These are phyloP conservation scores for Funneliformis mosseae DNA, from an alignment of 192 early-diverging fungal species.

Conservation along the genomic window DNA sequence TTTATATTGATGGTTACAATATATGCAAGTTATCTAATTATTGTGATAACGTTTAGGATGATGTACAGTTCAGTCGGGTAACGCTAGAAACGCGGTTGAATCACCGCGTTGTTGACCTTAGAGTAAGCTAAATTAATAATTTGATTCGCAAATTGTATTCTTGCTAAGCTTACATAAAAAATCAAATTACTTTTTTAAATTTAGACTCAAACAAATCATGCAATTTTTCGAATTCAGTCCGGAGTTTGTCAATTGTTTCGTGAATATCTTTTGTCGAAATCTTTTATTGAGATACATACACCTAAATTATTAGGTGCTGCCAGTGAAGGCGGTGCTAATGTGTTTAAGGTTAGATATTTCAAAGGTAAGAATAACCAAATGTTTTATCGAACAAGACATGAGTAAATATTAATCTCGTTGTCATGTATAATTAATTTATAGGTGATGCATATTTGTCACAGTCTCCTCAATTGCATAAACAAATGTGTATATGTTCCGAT, in stretches of 20 bases:
- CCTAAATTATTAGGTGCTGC: conserved; percentile 95
- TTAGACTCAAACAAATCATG: conserved; percentile 92
- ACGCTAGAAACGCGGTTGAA: conserved; percentile 90
- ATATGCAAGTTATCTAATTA: background rate
- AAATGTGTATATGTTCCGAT: conserved; percentile 97
- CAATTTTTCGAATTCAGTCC: conserved; percentile 96
- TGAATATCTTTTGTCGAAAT: conserved; percentile 80
- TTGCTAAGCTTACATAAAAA: background rate
- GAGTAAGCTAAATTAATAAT: conserved; percentile 54
- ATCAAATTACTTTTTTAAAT: background rate
- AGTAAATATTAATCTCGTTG: background rate
- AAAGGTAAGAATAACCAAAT: conserved; percentile 60
- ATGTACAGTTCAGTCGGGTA: conserved; percentile 73
- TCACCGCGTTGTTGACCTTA: conserved; percentile 92
- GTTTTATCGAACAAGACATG: conserved; percentile 14
- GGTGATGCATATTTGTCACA: conserved; percentile 91
- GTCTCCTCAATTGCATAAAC: conserved; percentile 99
- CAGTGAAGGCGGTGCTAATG: conserved; percentile 96
- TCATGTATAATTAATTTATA: conserved; percentile 29
- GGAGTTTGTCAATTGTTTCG: conserved; percentile 94
- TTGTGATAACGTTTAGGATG: conserved; percentile 39
- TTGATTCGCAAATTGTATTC: background rate
- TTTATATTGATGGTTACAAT: background rate
- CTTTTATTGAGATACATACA: conserved; percentile 96
- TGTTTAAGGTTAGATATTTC: conserved; percentile 98